Conservation (phyloP, 305 asterid species). For the Fraxinus floribunda region DNA sequence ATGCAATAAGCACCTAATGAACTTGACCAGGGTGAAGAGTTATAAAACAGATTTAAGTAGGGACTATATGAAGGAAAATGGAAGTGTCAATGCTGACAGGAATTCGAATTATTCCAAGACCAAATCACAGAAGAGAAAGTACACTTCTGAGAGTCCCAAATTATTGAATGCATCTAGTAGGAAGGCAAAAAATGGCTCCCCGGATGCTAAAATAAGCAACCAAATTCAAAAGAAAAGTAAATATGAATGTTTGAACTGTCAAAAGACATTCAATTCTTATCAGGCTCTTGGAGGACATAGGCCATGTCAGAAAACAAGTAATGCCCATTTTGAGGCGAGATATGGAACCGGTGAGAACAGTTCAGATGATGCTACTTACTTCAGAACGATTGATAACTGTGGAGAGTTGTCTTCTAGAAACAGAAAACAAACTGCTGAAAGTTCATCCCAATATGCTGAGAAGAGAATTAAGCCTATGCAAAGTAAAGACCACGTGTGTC, state of each 20-base stretch:
- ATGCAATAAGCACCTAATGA: conserved; percentile 1
- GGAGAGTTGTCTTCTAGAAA: conserved; percentile 22
- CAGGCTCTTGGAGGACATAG: conserved; percentile 92
- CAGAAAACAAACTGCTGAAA: conserved; percentile 28
- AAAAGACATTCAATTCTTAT: conserved; percentile 60
- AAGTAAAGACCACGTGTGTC: conserved; percentile 56
- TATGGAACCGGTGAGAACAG: conserved; percentile 58
- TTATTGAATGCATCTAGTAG: too few relatives aligned
- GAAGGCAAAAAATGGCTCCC: conserved; percentile 2
- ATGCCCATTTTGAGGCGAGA: conserved; percentile 38
- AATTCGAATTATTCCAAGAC: conserved; percentile 1
- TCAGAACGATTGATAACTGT: conserved; percentile 20
- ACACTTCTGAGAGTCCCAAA: conserved; percentile 15
- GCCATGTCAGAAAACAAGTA: conserved; percentile 65
- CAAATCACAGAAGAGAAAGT: conserved; percentile 28
- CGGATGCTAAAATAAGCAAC: conserved; percentile 13
- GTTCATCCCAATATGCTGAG: conserved; percentile 11
- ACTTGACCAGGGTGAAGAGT: not conserved
- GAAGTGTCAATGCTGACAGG: conserved; percentile 2
- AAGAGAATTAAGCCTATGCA: conserved; percentile 37
- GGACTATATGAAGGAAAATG: conserved; percentile 3
- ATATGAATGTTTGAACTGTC: conserved; percentile 74
- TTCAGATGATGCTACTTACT: conserved; percentile 34
- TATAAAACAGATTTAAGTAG: not conserved
- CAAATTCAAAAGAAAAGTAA: conserved; percentile 37